Evolutionary conservation across 345 rosid species (phyloP).

Genomic region (Hibiscus trionum): DNA sequence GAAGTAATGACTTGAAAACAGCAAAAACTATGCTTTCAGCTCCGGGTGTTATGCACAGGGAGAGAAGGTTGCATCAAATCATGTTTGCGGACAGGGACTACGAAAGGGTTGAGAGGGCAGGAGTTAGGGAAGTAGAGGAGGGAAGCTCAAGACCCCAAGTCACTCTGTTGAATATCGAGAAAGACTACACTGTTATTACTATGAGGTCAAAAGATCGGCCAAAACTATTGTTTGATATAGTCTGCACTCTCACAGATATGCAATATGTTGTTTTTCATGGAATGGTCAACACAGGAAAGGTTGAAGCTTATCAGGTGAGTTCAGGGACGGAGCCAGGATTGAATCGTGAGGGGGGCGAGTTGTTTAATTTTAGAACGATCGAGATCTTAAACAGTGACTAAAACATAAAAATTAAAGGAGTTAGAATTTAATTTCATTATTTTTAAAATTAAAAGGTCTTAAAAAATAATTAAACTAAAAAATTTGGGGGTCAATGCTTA

Average conservation of each 20-base stretch:
- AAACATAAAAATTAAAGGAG: too few species aligned
- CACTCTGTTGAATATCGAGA: constrained; percentile 64
- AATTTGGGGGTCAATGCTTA: too few species aligned
- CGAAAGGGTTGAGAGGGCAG: constrained; percentile 47
- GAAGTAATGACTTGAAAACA: constrained; percentile 42
- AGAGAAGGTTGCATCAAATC: constrained; percentile 87
- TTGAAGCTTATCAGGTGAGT: constrained; percentile 81
- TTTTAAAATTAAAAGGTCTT: too few species aligned
- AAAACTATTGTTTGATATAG: constrained; percentile 70
- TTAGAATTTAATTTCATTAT: too few species aligned
- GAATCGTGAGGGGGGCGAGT: too few species aligned
- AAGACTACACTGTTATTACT: constrained; percentile 71
- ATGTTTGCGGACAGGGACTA: constrained; percentile 92
- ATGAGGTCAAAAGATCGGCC: constrained; percentile 84
- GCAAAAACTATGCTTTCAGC: constrained; percentile 59
- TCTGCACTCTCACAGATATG: constrained; percentile 93
- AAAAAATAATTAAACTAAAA: too few species aligned
- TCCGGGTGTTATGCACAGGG: constrained; percentile 50
- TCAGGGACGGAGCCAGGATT: too few species aligned
- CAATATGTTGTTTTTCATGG: constrained; percentile 89
- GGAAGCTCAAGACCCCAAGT: constrained; percentile 49
- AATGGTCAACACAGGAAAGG: constrained; percentile 58
- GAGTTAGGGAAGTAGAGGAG: constrained; percentile 27
- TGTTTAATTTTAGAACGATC: too few species aligned
- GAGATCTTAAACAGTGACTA: too few species aligned